A percentile compares a stretch with the other conserved stretches of the same genome.
phyloP scores from a whole-genome alignment of 2,329 filamentous ascomycete species.

The Alternaria solani region DNA sequence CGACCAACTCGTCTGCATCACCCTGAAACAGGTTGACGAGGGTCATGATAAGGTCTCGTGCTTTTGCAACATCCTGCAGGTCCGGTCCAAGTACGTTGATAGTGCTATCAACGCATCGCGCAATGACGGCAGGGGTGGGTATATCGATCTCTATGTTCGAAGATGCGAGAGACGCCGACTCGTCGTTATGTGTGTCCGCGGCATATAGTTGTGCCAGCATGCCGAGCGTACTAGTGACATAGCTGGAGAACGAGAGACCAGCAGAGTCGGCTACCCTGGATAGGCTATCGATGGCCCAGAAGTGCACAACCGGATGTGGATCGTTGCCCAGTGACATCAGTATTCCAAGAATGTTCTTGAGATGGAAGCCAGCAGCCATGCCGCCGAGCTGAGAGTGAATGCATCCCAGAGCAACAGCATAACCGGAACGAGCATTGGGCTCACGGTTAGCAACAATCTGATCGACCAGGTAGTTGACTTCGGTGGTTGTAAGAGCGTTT shows the following conservation, averaged over 20 bases:
- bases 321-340: slow-evolving; percentile 98
- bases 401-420: slow-evolving; percentile 88
- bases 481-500: slow-evolving; percentile 84
- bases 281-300: slow-evolving; percentile 92
- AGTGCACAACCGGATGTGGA: slow-evolving; percentile 92
- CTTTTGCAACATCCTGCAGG: slow-evolving; percentile 88
- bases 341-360: slow-evolving; percentile 97
- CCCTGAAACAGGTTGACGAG: slow-evolving; percentile 83
- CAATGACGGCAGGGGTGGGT: slow-evolving; percentile 81
- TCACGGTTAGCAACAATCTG: slow-evolving; percentile 94
- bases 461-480: slow-evolving; percentile 91
- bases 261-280: slow-evolving; percentile 89
- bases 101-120: slow-evolving; percentile 89
- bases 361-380: slow-evolving; percentile 94
- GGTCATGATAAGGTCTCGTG: slow-evolving; percentile 89
- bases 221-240: slow-evolving; percentile 87
- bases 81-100: slow-evolving; percentile 97
- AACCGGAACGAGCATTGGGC: slow-evolving; percentile 90
- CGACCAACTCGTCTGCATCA: slow-evolving; percentile 74
- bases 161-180: slow-evolving; percentile 78
- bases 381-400: slow-evolving; percentile 96
- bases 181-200: slow-evolving; percentile 87
- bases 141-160: slow-evolving; percentile 91
- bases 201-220: slow-evolving; percentile 95
- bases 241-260: slow-evolving; percentile 88